A percentile compares a stretch with the other conserved stretches of the same genome.
phyloP scores from a whole-genome alignment of 1,284 basidiomycete species.

The Blastosporella zonata region DNA sequence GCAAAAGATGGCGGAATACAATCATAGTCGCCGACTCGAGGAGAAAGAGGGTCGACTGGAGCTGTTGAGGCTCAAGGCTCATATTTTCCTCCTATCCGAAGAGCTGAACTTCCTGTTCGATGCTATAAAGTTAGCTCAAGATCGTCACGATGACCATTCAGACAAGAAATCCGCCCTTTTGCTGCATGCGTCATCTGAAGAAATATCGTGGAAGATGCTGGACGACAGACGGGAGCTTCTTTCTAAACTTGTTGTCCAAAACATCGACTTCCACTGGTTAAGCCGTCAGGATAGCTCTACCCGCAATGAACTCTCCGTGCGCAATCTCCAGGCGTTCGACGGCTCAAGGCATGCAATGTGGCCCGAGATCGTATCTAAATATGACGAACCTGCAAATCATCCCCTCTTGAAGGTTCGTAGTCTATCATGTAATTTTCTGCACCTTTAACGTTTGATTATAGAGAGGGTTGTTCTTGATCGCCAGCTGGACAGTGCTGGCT shows the following conservation, averaged over 20 bases:
- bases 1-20: conserved; percentile 48
- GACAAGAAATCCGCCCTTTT: conserved; percentile 83
- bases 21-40: conserved; percentile 31
- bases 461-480: conserved; percentile 66
- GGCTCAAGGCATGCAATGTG: conserved; percentile 83
- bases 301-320: conserved; percentile 75
- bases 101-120: conserved; percentile 88
- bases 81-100: conserved; percentile 73
- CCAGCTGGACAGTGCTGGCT: conserved; percentile 79
- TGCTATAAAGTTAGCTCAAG: conserved; percentile 82
- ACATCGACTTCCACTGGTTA: conserved; percentile 82
- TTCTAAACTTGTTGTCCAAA: conserved; percentile 82
- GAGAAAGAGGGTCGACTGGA: conserved; percentile 49
- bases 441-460: conserved; percentile 27
- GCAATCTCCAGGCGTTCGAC: conserved; percentile 86
- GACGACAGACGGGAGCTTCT: conserved; percentile 74
- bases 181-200: conserved; percentile 79
- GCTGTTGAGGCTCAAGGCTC: conserved; percentile 72
- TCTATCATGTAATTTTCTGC: neutral
- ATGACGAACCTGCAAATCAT: conserved; percentile 64
- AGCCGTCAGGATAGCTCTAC: conserved; percentile 89
- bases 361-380: conserved; percentile 85
- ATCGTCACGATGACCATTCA: conserved; percentile 64
- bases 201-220: conserved; percentile 95
- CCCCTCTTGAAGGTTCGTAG: conserved; percentile 60